phyloP scores from a whole-genome alignment of 176 grass and related monocot genomes.

The Zizania latifolia region DNA sequence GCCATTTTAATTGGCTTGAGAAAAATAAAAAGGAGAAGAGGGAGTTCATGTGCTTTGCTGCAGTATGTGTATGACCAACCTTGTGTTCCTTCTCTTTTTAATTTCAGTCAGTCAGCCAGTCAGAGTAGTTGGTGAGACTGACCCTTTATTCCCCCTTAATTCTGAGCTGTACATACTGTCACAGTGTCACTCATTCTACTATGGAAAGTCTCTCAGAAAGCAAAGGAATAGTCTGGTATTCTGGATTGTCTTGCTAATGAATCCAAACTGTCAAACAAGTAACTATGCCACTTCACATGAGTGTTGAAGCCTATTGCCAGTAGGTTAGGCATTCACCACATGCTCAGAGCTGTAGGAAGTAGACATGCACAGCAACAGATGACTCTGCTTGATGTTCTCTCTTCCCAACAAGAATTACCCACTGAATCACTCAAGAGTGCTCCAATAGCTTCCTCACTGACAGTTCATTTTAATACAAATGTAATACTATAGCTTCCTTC shows the following conservation, averaged over 20 bases:
- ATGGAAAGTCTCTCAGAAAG: not conserved
- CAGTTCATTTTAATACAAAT: not conserved
- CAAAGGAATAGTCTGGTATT: not conserved
- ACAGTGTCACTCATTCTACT: not conserved
- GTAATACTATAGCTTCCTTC: not conserved
- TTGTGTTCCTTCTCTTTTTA: not conserved
- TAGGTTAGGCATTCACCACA: constrained; percentile 30
- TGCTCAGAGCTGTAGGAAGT: constrained; percentile 33
- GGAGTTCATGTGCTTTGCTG: not conserved
- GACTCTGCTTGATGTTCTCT: not conserved
- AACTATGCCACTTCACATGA: constrained; percentile 25
- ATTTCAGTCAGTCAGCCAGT: not conserved
- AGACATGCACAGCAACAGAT: constrained; percentile 22
- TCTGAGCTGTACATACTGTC: not conserved
- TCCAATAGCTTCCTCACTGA: not conserved
- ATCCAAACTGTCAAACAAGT: constrained; percentile 36
- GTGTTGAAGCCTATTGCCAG: not conserved
- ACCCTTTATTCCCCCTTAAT: not conserved
- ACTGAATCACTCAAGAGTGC: not conserved
- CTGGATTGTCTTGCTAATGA: constrained; percentile 17
- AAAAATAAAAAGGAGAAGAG: not conserved
- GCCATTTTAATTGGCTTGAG: constrained; percentile 29
- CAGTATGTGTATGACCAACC: not conserved
- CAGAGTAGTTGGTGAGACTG: not conserved
- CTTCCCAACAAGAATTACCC: not conserved